Percentiles rank a stretch among this genome's conserved stretches.
phyloP scores from a whole-genome alignment of 345 rosid species.

The Microcos paniculata region DNA sequence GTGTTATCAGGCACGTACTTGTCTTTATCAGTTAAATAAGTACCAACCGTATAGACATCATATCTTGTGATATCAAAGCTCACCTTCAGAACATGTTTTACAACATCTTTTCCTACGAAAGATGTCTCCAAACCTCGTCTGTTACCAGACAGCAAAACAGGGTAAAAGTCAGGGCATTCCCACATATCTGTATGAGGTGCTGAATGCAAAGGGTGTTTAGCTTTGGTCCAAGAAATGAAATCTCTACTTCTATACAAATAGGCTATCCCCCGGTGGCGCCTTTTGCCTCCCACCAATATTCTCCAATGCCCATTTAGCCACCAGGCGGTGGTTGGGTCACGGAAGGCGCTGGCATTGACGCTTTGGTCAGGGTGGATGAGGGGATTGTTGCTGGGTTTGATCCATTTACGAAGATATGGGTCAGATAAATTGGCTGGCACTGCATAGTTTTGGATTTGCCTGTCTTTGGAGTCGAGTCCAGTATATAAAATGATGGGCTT shows the following conservation, averaged over 20 bases:
- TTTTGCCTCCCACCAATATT: conserved; percentile 49
- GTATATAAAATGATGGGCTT: conserved; percentile 75
- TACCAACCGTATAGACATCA: conserved; percentile 76
- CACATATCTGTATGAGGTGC: conserved; percentile 59
- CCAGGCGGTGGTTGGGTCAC: conserved; percentile 97
- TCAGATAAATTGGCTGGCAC: conserved; percentile 68
- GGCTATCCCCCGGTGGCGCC: conserved; percentile 57
- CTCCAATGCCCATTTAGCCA: conserved; percentile 58
- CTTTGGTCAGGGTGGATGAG: conserved; percentile 37
- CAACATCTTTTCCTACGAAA: conserved; percentile 19
- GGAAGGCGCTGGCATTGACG: conserved; percentile 70
- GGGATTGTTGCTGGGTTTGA: conserved; percentile 77
- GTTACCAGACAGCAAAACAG: conserved; percentile 40
- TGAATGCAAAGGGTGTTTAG: conserved; percentile 67
- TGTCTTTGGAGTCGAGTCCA: conserved; percentile 46
- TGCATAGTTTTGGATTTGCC: conserved; percentile 73
- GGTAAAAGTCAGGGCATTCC: conserved; percentile 94
- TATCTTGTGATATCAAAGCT: conserved; percentile 71
- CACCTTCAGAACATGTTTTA: conserved; percentile 69
- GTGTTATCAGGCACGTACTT: conserved; percentile 53
- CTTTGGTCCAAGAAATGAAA: conserved; percentile 63
- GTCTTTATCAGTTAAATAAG: conserved; percentile 38
- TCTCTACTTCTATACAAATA: conserved; percentile 65
- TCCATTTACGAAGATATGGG: conserved; percentile 74
- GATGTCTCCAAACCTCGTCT: conserved; percentile 50